Conservation (phyloP, 2,329 filamentous ascomycete species). For the Colletotrichum spaethianum region DNA sequence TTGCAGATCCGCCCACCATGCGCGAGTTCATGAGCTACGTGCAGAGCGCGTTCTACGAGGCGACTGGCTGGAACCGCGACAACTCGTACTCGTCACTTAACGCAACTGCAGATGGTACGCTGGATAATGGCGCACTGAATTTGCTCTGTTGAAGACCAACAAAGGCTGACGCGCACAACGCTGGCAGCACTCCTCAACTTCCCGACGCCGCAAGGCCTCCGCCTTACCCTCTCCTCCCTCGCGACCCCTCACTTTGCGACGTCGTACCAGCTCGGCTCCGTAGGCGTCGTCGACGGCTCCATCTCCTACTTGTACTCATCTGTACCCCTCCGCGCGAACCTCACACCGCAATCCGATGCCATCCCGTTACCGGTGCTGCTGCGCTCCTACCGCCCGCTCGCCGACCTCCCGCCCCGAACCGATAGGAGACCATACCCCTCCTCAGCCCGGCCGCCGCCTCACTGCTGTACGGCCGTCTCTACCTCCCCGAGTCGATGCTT, state of each 20-base stretch:
- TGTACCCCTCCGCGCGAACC: slow-evolving; percentile 76
- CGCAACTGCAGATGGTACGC: slow-evolving; percentile 82
- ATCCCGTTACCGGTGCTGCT: slow-evolving; percentile 85
- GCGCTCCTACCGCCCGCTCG: slow-evolving; percentile 85
- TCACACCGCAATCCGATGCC: slow-evolving; percentile 78
- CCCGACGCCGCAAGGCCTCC: slow-evolving; percentile 84
- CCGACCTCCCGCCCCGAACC: slow-evolving; percentile 65
- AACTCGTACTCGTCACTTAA: slow-evolving; percentile 93
- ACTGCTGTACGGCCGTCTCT: slow-evolving; percentile 83
- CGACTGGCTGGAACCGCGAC: slow-evolving; percentile 90
- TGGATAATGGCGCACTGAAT: background rate
- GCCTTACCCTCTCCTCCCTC: slow-evolving; percentile 90
- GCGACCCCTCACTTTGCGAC: slow-evolving; percentile 94
- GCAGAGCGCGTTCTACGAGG: slow-evolving; percentile 89
- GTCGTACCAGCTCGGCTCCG: slow-evolving; percentile 90
- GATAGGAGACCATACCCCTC: slow-evolving; percentile 10
- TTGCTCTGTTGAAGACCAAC: background rate
- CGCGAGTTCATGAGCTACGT: slow-evolving; percentile 98
- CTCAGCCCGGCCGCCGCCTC: slow-evolving; percentile 58
- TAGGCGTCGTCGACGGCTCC: slow-evolving; percentile 95
- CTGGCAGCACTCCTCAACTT: slow-evolving; percentile 86
- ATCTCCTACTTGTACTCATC: slow-evolving; percentile 97
- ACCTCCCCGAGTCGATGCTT: slow-evolving; percentile 86
- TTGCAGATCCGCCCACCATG: slow-evolving; percentile 66
- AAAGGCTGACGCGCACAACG: background rate